phyloP scores from a whole-genome alignment of 192 early-diverging fungal species.

The Borealophlyctis nickersoniae region DNA sequence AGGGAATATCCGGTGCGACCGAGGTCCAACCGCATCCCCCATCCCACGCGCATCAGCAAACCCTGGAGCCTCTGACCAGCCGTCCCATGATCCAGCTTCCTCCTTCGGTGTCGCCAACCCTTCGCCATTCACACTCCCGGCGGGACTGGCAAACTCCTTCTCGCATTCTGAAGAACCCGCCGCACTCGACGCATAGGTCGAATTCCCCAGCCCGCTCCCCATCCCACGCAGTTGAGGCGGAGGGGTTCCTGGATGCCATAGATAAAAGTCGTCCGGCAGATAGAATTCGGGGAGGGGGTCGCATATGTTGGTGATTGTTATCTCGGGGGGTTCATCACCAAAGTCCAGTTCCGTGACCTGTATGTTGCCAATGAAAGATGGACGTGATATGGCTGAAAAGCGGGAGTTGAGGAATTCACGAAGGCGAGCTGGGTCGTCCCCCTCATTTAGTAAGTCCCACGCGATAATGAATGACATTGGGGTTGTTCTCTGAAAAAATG shows the following conservation, averaged over 20 bases:
- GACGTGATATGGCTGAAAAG: constrained; percentile 45
- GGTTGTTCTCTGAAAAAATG: no score
- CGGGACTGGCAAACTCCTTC: no score
- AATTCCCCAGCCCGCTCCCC: no score
- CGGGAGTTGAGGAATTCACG: constrained; percentile 47
- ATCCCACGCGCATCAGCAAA: no score
- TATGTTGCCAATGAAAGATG: constrained; percentile 51
- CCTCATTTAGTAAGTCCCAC: constrained; percentile 48
- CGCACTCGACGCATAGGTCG: no score
- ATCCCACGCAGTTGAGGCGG: background rate
- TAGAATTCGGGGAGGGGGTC: constrained; percentile 54
- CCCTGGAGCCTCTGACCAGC: no score
- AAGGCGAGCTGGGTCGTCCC: constrained; percentile 37
- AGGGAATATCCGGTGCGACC: no score
- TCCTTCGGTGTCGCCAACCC: no score
- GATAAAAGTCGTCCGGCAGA: constrained; percentile 31
- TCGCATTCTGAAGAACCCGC: no score
- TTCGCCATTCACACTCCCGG: no score
- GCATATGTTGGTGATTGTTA: constrained; percentile 40
- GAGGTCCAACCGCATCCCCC: no score
- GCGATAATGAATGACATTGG: constrained; percentile 50
- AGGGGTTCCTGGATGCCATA: background rate
- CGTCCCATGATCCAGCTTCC: no score
- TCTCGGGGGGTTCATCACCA: constrained; percentile 45
- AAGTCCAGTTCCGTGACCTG: constrained; percentile 51